Evolutionary conservation across 495 filamentous ascomycete species (phyloP).

Genomic region (Penicillium salamii): DNA sequence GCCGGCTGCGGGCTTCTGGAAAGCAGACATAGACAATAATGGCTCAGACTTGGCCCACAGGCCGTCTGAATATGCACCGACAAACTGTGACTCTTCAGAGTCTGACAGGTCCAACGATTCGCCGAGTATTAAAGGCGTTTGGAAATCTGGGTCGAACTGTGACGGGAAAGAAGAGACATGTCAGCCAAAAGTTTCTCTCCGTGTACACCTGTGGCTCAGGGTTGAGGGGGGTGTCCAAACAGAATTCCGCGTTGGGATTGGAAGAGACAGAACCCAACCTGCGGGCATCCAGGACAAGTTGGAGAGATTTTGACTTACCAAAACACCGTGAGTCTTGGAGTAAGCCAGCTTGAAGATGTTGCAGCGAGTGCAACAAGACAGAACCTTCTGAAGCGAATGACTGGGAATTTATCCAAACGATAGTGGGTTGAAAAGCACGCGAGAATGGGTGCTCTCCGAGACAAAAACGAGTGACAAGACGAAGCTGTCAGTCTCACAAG

Average conservation of each 20-base stretch:
- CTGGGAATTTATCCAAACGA: constrained; percentile 48
- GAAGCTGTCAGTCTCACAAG: constrained; percentile 37
- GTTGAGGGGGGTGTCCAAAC: constrained; percentile 18
- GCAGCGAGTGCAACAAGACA: constrained; percentile 48
- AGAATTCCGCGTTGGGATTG: constrained; percentile 14
- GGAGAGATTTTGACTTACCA: constrained; percentile 41
- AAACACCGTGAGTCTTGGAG: constrained; percentile 49
- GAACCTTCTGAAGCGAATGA: constrained; percentile 47
- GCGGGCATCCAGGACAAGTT: constrained; percentile 24
- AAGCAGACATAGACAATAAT: constrained; percentile 53
- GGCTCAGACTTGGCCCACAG: constrained; percentile 53
- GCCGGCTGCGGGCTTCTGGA: constrained; percentile 42
- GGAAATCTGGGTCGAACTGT: constrained; percentile 46
- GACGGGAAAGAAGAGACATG: constrained; percentile 9
- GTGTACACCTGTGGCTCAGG: constrained; percentile 4
- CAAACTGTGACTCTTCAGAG: constrained; percentile 46
- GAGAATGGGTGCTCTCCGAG: constrained; percentile 36
- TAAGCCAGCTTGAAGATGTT: constrained; percentile 56
- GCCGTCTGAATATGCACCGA: constrained; percentile 48
- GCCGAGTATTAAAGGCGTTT: constrained; percentile 53
- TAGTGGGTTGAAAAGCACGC: constrained; percentile 34
- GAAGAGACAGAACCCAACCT: constrained; percentile 15
- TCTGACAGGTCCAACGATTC: constrained; percentile 53
- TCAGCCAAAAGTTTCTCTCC: constrained; percentile 20
- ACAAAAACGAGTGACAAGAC: constrained; percentile 45